These are phyloP conservation scores for Oleoguttula mirabilis DNA, from an alignment of 495 filamentous ascomycete species.

Conservation along the genomic window DNA sequence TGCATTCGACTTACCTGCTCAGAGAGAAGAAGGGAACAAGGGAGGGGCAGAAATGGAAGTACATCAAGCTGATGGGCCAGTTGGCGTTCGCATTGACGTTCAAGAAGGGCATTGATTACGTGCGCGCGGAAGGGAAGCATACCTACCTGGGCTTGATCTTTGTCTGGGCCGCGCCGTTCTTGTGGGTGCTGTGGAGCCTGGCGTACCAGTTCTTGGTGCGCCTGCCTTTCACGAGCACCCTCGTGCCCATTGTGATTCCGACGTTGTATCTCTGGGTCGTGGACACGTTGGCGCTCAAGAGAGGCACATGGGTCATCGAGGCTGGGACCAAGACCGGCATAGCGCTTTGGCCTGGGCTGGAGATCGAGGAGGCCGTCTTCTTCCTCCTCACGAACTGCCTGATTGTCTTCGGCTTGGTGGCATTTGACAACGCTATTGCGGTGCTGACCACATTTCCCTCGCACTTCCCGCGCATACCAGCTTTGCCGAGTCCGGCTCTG, in stretches of 20 bases:
- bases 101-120: conserved; percentile 29
- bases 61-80: conserved; percentile 32
- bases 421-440: conserved; percentile 50
- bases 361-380: conserved; percentile 57
- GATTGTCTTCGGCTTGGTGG: conserved; percentile 52
- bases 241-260: conserved; percentile 45
- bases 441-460: conserved; percentile 43
- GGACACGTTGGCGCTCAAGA: conserved; percentile 46
- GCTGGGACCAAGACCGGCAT: conserved; percentile 47
- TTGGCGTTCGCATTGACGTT: conserved; percentile 31
- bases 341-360: conserved; percentile 48
- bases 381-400: conserved; percentile 53
- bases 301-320: conserved; percentile 56
- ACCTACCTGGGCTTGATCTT: conserved; percentile 57
- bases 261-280: conserved; percentile 58
- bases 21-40: conserved; percentile 14
- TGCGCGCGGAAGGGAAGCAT: conserved; percentile 32
- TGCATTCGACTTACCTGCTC: conserved; percentile 44
- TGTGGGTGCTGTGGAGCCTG: conserved; percentile 49
- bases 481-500: conserved; percentile 34
- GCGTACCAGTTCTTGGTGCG: conserved; percentile 46
- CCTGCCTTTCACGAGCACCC: conserved; percentile 40
- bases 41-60: conserved; percentile 19
- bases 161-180: conserved; percentile 51
- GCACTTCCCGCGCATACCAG: conserved; percentile 33